Evolutionary conservation across 768 basidiomycete species (phyloP), one percentile per base, ranked within the genome.

Genomic region (Tephrocybe sp.): DNA sequence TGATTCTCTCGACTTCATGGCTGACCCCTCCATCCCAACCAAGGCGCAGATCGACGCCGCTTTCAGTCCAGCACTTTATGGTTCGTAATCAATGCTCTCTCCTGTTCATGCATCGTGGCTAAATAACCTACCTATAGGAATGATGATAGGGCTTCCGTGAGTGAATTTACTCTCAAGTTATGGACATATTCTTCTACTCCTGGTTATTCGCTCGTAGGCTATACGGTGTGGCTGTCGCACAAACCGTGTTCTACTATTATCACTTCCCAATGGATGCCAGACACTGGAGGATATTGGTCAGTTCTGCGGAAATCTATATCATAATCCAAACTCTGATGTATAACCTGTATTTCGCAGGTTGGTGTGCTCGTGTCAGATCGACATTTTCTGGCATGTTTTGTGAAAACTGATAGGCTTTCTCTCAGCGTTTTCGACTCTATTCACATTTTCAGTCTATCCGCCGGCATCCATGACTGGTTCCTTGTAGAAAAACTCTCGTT

Each of bases 31-130:
- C 18, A 19, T 46, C 12, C 35, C 45, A 4, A 46, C 45, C 9
- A 45, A 45, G 25, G 34, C 35, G 7, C 35, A 37, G 24, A 46
- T 46, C 5, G 45, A 37, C 19, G 45, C 45, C 18, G 45, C 45
- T 13, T 46, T 46, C 45, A 46, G 45, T 27, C 45, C 45, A 8
- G 45, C 45, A 3, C 45, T 46, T 27, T 46, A 46, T 37, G 45
- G 45, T 37, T 3, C 7, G 45, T 46, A 13, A 11, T 44, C 42
- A 13, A n/a, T n/a, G n/a, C n/a, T n/a, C n/a, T n/a, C n/a, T n/a
- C n/a, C n/a, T n/a, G n/a, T n/a, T n/a, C n/a, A n/a, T n/a, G n/a
- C n/a, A n/a, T n/a, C n/a, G n/a, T n/a, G n/a, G n/a, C n/a, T n/a
- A n/a, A n/a, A n/a, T n/a, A n/a, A n/a, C n/a, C n/a, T n/a, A n/a